Evolutionary conservation across 2,329 filamentous ascomycete species (phyloP), one percentile per base, ranked within the genome.

Genomic region (Aaosphaeria pasadenensis): DNA sequence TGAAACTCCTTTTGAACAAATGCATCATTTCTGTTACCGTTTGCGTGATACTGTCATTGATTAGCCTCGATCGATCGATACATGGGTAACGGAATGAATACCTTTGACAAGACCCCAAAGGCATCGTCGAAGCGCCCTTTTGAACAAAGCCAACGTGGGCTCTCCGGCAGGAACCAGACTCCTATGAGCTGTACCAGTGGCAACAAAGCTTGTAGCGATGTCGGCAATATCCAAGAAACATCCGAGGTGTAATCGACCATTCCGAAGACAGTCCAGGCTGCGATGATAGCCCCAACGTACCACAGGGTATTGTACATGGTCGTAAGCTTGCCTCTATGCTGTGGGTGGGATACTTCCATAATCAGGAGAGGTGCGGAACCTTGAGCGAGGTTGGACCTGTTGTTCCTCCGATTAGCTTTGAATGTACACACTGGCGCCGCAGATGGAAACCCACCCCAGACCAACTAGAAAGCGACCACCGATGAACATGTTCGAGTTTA

Each of bases 401-500:
- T 9, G 33, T 11, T 24, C 17, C 17, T 24, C 17, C 3, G 17
- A 24, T 24, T 24, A 24, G 17, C 17, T 24, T 24, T 24, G 17
- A 24, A 2, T 24, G 17, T 24, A 24, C 17, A 24, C 17, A 24
- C 3, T 24, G 17, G 17, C 17, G 3, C 17, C 17, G 17, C 17
- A 24, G 17, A 24, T 24, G 17, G 17, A 11, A 3, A 36, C 33
- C 4, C 33, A 36, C 33, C 33, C 33, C 2, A 36, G n/a, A 13
- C 33, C 33, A 9, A 36, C 33, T 9, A 36, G 4, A 13, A 36
- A 36, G 9, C 33, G 33, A 36, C 33, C 33, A 11, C 33, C 33
- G 51, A 81, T 72, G 53, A 79, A 82, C 75, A 81, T 24, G 24
- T 43, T 38, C 24, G 29, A 30, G 56, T 63, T 48, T 55, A 73